Conservation (phyloP, 176 grass and related monocot genomes). For the Carex cristatella region DNA sequence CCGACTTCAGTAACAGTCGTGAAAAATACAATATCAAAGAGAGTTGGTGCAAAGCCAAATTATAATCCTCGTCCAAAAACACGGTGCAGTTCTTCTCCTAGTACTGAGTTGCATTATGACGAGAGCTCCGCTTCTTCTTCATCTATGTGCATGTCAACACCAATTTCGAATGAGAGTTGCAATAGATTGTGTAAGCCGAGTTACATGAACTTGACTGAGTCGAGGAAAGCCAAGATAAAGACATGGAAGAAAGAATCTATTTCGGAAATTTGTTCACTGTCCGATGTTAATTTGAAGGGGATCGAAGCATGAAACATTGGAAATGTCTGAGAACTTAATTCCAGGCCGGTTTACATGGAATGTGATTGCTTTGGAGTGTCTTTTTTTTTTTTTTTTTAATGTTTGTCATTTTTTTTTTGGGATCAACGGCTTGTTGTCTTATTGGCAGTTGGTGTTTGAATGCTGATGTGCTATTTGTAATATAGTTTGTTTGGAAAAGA, state of each 20-base stretch:
- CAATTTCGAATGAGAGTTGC: conserved; percentile 46
- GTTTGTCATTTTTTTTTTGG: conserved; percentile 23
- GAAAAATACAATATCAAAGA: conserved; percentile 64
- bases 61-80: conserved; percentile 42
- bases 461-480: conserved; percentile 44
- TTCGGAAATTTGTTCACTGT: conserved; percentile 21
- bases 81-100: conserved; percentile 57
- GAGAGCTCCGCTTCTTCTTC: conserved; percentile 79
- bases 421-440: conserved; percentile 52
- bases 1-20: conserved; percentile 50
- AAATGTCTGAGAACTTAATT: not conserved
- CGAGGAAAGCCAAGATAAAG: conserved; percentile 77
- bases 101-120: conserved; percentile 66
- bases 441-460: not conserved
- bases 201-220: conserved; percentile 95
- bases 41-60: conserved; percentile 50
- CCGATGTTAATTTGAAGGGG: conserved; percentile 32
- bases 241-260: conserved; percentile 14
- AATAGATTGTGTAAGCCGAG: conserved; percentile 47
- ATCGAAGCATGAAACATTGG: conserved; percentile 17
- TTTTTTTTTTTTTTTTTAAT: conserved; percentile 26
- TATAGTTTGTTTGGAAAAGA: conserved; percentile 38
- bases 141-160: conserved; percentile 61
- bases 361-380: conserved; percentile 10
- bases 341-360: conserved; percentile 16